Conservation (phyloP, 768 basidiomycete species). For the Mycena capillaripes region DNA sequence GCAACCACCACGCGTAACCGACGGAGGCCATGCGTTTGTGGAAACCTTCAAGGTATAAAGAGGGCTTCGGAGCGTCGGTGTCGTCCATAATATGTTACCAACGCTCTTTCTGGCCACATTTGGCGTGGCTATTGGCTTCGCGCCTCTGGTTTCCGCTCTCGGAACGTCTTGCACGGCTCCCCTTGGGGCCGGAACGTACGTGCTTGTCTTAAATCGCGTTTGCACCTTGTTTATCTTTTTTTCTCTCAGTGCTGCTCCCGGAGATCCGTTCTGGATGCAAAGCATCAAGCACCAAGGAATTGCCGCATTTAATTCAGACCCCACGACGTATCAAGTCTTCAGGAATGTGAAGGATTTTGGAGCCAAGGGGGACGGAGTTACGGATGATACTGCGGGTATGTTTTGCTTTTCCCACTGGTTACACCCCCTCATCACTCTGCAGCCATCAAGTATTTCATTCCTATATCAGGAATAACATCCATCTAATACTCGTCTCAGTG, state of each 20-base stretch:
- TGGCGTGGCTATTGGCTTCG: slow-evolving; percentile 19
- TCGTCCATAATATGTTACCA: slow-evolving; percentile 11
- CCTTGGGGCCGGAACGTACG: slow-evolving; percentile 59
- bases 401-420: not conserved
- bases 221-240: no score
- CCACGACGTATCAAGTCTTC: slow-evolving; percentile 73
- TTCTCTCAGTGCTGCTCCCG: slow-evolving; percentile 54
- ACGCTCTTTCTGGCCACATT: not conserved
- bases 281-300: slow-evolving; percentile 79
- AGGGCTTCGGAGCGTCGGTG: not conserved
- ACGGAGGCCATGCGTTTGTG: no score
- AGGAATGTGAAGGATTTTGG: slow-evolving; percentile 77
- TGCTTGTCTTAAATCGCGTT: not conserved
- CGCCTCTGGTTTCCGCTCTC: slow-evolving; percentile 14
- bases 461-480: not conserved
- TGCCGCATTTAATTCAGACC: slow-evolving; percentile 73
- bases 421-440: slow-evolving; percentile 34
- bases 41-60: not conserved
- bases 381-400: slow-evolving; percentile 69
- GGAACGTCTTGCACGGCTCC: slow-evolving; percentile 58
- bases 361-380: slow-evolving; percentile 72
- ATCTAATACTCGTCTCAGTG: slow-evolving; percentile 49
- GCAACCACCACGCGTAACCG: no score
- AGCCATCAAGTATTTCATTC: slow-evolving; percentile 73
- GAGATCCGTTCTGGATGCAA: slow-evolving; percentile 81